Percentiles rank a stretch among this genome's conserved stretches.
phyloP scores from a whole-genome alignment of 495 filamentous ascomycete species.

The Annulohypoxylon stygium region DNA sequence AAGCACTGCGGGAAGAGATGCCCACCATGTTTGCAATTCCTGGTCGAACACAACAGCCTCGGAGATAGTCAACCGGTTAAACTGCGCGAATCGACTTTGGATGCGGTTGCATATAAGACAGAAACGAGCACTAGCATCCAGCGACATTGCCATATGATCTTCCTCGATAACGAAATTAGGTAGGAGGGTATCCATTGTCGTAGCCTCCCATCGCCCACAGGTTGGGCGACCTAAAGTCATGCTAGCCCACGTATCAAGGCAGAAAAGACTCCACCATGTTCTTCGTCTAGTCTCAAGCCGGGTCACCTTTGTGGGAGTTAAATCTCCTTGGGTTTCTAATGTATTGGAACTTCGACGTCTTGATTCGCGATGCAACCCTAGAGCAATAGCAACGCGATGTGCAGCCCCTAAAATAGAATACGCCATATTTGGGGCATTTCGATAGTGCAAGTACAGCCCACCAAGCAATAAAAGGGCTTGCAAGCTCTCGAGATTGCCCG shows the following conservation, averaged over 20 bases:
- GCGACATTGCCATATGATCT: slow-evolving; percentile 41
- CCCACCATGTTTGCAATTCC: slow-evolving; percentile 44
- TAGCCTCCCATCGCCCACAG: slow-evolving; percentile 39
- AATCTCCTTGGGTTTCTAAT: slow-evolving; percentile 9
- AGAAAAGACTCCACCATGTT: slow-evolving; percentile 50
- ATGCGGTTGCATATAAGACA: slow-evolving; percentile 47
- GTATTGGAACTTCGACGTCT: slow-evolving; percentile 21
- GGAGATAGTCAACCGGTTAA: slow-evolving; percentile 35
- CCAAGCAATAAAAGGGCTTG: slow-evolving; percentile 48
- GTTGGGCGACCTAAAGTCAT: slow-evolving; percentile 47
- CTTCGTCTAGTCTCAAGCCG: slow-evolving; percentile 42
- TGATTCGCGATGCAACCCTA: slow-evolving; percentile 47
- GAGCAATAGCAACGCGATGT: slow-evolving; percentile 46
- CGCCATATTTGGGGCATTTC: slow-evolving; percentile 49
- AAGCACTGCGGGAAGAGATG: slow-evolving; percentile 38
- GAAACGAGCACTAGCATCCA: slow-evolving; percentile 40
- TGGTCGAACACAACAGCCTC: slow-evolving; percentile 42
- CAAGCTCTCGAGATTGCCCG: slow-evolving; percentile 46
- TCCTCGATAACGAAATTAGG: slow-evolving; percentile 41
- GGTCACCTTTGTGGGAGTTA: slow-evolving; percentile 3
- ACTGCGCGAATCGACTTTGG: slow-evolving; percentile 44
- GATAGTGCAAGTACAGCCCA: slow-evolving; percentile 46
- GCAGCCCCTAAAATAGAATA: slow-evolving; percentile 49
- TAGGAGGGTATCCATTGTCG: slow-evolving; percentile 41
- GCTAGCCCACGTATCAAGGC: slow-evolving; percentile 48